Evolutionary conservation across 345 rosid genomes (phyloP).

Genomic region (Cochlearia excelsa): DNA sequence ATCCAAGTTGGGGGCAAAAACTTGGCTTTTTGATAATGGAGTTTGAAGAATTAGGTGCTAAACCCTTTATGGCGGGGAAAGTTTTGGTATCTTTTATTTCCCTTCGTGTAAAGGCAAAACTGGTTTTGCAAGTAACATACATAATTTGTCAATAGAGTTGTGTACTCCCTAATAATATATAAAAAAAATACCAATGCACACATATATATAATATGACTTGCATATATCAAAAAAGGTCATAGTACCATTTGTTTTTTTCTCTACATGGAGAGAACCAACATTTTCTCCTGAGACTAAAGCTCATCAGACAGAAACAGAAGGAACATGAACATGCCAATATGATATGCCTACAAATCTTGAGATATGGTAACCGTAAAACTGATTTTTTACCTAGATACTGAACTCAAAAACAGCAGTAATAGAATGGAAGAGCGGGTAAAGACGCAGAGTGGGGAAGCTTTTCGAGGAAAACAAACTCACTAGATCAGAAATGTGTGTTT

Average conservation of each 20-base stretch:
- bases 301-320: constrained; percentile 15
- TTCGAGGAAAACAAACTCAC: neutral
- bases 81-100: constrained; percentile 73
- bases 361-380: constrained; percentile 3
- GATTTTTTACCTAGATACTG: neutral
- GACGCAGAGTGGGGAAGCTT: constrained; percentile 1
- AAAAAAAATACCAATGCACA: neutral
- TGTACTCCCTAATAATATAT: neutral
- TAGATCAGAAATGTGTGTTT: constrained; percentile 31
- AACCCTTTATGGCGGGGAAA: constrained; percentile 44
- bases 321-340: constrained; percentile 18
- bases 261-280: constrained; percentile 27
- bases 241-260: constrained; percentile 16
- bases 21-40: constrained; percentile 27
- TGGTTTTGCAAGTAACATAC: constrained; percentile 25
- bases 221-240: constrained; percentile 20
- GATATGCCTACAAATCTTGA: constrained; percentile 25
- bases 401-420: constrained; percentile 1
- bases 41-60: constrained; percentile 36
- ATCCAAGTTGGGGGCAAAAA: constrained; percentile 26
- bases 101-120: constrained; percentile 44
- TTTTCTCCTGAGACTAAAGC: constrained; percentile 21
- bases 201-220: neutral
- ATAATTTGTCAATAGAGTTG: constrained; percentile 10
- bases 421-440: neutral